These are phyloP conservation scores for Fulvia fulva DNA, from an alignment of 2,329 filamentous ascomycete species.

Conservation along the genomic window DNA sequence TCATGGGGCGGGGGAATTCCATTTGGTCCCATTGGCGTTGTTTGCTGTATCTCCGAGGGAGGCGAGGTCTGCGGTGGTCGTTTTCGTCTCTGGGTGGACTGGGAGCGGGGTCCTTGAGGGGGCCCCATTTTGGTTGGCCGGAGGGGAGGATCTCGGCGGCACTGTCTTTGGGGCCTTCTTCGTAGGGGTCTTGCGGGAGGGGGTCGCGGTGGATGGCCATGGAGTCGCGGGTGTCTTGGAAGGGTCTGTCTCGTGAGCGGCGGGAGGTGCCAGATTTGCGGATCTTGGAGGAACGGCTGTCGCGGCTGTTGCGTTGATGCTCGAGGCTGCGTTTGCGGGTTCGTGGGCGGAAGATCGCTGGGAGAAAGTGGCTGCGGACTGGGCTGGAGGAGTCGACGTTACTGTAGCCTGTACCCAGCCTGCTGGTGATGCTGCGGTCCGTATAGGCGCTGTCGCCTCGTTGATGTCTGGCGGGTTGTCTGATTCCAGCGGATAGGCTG, in stretches of 20 bases:
- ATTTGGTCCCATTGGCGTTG: constrained; percentile 32
- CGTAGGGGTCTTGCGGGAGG: constrained; percentile 10
- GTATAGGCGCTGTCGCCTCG: constrained; percentile 29
- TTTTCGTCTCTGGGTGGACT: constrained; percentile 2
- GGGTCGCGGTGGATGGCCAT: constrained; percentile 25
- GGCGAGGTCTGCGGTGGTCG: constrained; percentile 11
- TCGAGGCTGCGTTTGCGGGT: constrained; percentile 24
- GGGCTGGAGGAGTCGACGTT: constrained; percentile 25
- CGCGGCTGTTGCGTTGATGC: constrained; percentile 6
- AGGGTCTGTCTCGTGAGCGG: constrained; percentile 8
- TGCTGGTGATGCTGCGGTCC: constrained; percentile 31
- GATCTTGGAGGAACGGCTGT: constrained; percentile 18
- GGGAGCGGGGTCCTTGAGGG: constrained; percentile 23
- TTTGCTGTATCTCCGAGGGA: constrained; percentile 30
- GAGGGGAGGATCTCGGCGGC: constrained; percentile 25
- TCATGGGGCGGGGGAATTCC: constrained; percentile 33
- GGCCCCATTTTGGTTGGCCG: constrained; percentile 29
- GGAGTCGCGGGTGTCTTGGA: constrained; percentile 23
- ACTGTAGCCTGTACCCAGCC: constrained; percentile 30
- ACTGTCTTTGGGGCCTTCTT: not conserved
- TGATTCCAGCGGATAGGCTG: constrained; percentile 18
- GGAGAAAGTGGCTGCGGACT: constrained; percentile 33
- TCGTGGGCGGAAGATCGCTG: constrained; percentile 34
- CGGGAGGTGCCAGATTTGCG: constrained; percentile 18
- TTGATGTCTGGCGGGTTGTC: constrained; percentile 13